phyloP scores from a whole-genome alignment of 2,329 filamentous ascomycete species.

The Sporothrix globosa region DNA sequence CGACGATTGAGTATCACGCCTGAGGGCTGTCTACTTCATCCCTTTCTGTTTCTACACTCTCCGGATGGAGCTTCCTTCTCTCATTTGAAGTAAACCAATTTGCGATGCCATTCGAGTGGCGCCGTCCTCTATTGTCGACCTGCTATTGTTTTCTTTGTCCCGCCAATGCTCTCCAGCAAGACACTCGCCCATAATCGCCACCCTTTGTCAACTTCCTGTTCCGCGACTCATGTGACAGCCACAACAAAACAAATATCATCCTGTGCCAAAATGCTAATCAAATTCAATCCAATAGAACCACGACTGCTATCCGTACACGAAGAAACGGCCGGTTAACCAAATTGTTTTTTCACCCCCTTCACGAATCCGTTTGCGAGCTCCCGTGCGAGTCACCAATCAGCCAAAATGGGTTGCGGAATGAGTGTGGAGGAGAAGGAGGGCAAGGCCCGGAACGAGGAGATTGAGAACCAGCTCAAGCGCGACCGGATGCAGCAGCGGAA shows the following conservation, averaged over 20 bases:
- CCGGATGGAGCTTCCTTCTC: neutral
- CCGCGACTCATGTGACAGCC: neutral
- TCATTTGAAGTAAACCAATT: neutral
- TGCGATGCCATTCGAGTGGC: neutral
- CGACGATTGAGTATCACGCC: neutral
- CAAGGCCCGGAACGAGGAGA: constrained; percentile 99
- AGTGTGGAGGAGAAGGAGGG: constrained; percentile 99
- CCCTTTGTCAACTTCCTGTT: neutral
- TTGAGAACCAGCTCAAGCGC: constrained; percentile 98
- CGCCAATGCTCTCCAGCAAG: neutral
- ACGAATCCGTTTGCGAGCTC: constrained; percentile 3
- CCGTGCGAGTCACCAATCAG: constrained; percentile 40
- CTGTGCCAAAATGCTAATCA: constrained; percentile 8
- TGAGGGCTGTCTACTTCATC: neutral
- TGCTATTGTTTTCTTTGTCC: constrained; percentile 9
- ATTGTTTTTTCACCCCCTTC: neutral
- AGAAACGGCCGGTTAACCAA: neutral
- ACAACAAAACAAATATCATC: neutral
- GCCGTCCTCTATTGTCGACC: neutral
- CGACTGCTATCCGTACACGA: neutral
- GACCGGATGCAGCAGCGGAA: constrained; percentile 99
- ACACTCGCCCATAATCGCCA: constrained; percentile 12
- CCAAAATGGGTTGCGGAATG: constrained; percentile 98
- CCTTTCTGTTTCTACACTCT: neutral
- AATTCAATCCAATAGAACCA: constrained; percentile 4